Evolutionary conservation across 2,329 filamentous ascomycete species (phyloP).

Genomic region (Pseudocercospora cruenta): DNA sequence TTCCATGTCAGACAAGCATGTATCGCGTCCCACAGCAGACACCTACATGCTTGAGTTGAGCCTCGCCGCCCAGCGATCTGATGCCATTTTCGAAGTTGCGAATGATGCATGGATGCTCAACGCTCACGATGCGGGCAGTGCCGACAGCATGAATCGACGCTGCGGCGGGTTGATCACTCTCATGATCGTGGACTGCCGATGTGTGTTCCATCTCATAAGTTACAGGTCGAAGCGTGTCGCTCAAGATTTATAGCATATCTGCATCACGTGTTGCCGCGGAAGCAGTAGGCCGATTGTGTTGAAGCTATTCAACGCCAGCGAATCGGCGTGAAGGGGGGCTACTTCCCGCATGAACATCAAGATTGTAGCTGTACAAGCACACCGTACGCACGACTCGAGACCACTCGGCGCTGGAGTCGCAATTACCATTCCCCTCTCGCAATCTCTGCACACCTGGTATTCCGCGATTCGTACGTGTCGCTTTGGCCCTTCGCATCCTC

Average conservation of each 20-base stretch:
- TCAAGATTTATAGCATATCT: neutral
- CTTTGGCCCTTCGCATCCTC: neutral
- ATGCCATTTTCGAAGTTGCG: slow-evolving; percentile 67
- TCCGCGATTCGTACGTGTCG: neutral
- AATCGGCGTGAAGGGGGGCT: neutral
- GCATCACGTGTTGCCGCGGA: neutral
- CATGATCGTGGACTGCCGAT: neutral
- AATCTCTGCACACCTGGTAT: neutral
- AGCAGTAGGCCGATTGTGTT: neutral
- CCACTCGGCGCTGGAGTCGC: neutral
- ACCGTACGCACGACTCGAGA: neutral
- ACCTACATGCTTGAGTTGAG: slow-evolving; percentile 58
- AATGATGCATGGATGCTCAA: slow-evolving; percentile 70
- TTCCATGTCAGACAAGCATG: slow-evolving; percentile 19
- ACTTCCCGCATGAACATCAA: neutral
- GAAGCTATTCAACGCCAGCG: neutral
- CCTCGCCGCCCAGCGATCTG: slow-evolving; percentile 62
- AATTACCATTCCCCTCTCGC: neutral
- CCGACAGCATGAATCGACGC: slow-evolving; percentile 55
- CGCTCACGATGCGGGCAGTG: slow-evolving; percentile 57
- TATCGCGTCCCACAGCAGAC: neutral
- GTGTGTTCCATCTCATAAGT: neutral
- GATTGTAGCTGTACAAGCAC: neutral
- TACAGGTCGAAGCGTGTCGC: neutral
- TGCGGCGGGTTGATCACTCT: slow-evolving; percentile 7